Base-by-base conservation (phyloP, 805 yeast genomes). In the Jamesozyma lodderae region DNA sequence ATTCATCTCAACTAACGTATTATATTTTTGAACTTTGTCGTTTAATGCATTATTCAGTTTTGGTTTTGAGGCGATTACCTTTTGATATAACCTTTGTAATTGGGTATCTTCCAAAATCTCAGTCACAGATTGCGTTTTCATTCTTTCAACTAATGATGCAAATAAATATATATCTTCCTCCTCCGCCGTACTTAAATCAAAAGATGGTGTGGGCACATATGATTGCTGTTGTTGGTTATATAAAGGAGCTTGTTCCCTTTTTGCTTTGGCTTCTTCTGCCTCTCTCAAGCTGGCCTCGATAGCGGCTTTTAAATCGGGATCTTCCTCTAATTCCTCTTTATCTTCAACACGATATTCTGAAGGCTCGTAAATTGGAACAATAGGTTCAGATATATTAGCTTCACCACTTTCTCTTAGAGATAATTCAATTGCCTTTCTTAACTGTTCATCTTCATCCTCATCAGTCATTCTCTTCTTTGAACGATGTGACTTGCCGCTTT, bases 291-390 rank as follows among this genome's bases (percentile, higher is more conserved):
- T 85, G 1, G 95, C 95, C 13, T 82, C 95, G 41, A 92, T 90
- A 0, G 97, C 98, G 1, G 92, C 94, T 56, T 78, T 83, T 77
- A 90, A 73, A 26, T 86, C 95, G 27, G 81, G 90, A 52, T 87
- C 95, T 14, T 80, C 83, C 15, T 81, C 86, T 2, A 75, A 83
- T 13, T 80, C 84, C 13, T 79, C 83, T 2, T 75, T 81, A 13
- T 59, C 49, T 42, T 24, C 35, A 35, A 31, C 14, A 18, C 25
- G 23, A 13, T 24, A 20, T 28, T 25, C 25, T 30, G 19, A 19
- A 15, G 40, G 42, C 10, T 44, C 45, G 14, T 47, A 44, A 7
- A 44, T 55, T 1, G 63, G 56, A 10, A 66, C 52, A 10, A 62
- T 41, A 19, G 62, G 55, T 31, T 53, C 51, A 6, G 31, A 30